phyloP scores from a whole-genome alignment of 257 asterid species.

The Eustoma russellianum region DNA sequence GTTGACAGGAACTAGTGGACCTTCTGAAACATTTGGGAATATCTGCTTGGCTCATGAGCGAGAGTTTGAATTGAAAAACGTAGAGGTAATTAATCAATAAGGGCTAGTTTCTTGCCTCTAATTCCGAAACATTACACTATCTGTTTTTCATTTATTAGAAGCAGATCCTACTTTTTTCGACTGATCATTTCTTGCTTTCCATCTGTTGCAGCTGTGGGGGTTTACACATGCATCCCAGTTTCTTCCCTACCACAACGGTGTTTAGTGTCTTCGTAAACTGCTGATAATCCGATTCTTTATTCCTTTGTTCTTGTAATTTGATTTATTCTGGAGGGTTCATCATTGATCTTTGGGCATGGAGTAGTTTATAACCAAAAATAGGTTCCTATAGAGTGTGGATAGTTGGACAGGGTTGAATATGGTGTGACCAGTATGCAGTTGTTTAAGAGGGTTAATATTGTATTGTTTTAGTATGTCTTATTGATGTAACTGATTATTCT shows the following conservation, averaged over 20 bases:
- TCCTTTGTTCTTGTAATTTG: too few relatives aligned
- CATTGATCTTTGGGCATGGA: too few relatives aligned
- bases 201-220: conserved; percentile 82
- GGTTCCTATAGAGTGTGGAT: too few relatives aligned
- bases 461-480: too few relatives aligned
- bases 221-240: conserved; percentile 66
- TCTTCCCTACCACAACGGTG: conserved; percentile 23
- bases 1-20: conserved; percentile 82
- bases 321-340: too few relatives aligned
- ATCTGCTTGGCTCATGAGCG: conserved; percentile 71
- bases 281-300: too few relatives aligned
- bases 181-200: conserved; percentile 1
- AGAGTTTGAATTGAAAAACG: conserved; percentile 72
- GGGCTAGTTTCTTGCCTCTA: neutral
- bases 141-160: neutral
- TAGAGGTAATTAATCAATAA: conserved; percentile 48
- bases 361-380: too few relatives aligned
- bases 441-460: too few relatives aligned
- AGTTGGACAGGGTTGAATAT: too few relatives aligned
- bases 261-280: too few relatives aligned
- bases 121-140: neutral
- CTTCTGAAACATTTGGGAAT: conserved; percentile 93
- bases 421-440: too few relatives aligned
- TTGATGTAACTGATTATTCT: too few relatives aligned
- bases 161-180: neutral